Conservation (phyloP, 768 basidiomycete species). For the Trametes sanguinea region DNA sequence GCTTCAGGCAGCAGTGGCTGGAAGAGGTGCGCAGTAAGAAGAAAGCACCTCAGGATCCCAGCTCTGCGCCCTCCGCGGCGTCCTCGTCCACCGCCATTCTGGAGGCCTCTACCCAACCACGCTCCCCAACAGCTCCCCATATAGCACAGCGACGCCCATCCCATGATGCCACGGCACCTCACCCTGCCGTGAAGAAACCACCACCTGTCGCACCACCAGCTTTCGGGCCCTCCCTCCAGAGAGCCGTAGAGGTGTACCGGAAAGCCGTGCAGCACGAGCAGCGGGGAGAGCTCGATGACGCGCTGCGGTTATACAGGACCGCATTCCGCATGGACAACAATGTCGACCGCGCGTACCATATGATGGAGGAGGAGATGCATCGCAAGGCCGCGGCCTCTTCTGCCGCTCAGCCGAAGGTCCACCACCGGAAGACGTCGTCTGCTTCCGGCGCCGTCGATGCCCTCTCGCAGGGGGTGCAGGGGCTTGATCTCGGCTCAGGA, state of each 20-base stretch:
- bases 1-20: conserved; percentile 75
- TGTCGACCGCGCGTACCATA: conserved; percentile 71
- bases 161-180: not conserved
- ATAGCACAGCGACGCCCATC: conserved; percentile 6
- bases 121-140: not conserved
- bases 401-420: conserved; percentile 4
- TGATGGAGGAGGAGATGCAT: conserved; percentile 46
- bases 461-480: conserved; percentile 18
- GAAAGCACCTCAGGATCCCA: conserved; percentile 10
- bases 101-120: not conserved
- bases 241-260: conserved; percentile 67
- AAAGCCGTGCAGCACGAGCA: conserved; percentile 76
- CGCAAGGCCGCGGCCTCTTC: not conserved
- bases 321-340: conserved; percentile 78
- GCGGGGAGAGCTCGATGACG: conserved; percentile 71
- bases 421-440: conserved; percentile 18
- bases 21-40: conserved; percentile 27
- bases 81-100: not conserved
- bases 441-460: conserved; percentile 7
- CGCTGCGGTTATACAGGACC: conserved; percentile 72
- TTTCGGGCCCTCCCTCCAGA: conserved; percentile 40
- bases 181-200: not conserved
- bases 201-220: not conserved
- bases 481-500: not conserved
- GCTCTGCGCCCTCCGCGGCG: not conserved